Evolutionary conservation across 345 rosid species (phyloP), one percentile per base, ranked within the genome.

Genomic region (Diplotaxis tenuifolia): DNA sequence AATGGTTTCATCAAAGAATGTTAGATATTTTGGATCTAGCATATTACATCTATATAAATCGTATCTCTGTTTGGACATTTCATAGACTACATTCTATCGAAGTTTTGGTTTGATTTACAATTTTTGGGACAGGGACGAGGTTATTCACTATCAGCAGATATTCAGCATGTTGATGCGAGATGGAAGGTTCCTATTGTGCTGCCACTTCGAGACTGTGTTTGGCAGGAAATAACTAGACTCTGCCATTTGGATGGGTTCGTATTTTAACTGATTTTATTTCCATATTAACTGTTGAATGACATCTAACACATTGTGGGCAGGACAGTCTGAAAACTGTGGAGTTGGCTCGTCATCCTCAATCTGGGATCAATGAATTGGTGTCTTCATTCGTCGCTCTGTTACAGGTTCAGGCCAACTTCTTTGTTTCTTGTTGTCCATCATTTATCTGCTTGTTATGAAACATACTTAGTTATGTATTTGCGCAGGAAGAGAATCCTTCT

Each of bases 101-200:
- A 74, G 3, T 9, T 50, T 12, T 56, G 1, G 1, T 23, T n/a
- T 60, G 45, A 18, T 8, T 2, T 75, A 27, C 7, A 1, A n/a
- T 64, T 2, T 3, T 16, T 16, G 73, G 25, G 70, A 75, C 87
- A 95, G 97, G 99, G 99, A 55, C 85, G 82, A 73, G 99, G 96
- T 55, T 92, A 89, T 82, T 92, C 99, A 66, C 85, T 95, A 65
- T 80, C 97, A n/a, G 97, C 97, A 55, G 97, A 95, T 81, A 86
- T 95, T 70, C 96, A 95, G 69, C 84, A 87, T 59, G 93, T 89
- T 58, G 99, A 95, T 82, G 86, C 92, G 7, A 86, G 99, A 78
- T 86, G 96, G 92, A 82, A 86, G 65, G 74, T 81, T 12, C 97
- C 97, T 3, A 72, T 89, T 10, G 96, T 95, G 45, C 87, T 89